These are phyloP conservation scores for Panicum virgatum DNA, from an alignment of 202 grass and related monocot genomes.

Conservation along the genomic window DNA sequence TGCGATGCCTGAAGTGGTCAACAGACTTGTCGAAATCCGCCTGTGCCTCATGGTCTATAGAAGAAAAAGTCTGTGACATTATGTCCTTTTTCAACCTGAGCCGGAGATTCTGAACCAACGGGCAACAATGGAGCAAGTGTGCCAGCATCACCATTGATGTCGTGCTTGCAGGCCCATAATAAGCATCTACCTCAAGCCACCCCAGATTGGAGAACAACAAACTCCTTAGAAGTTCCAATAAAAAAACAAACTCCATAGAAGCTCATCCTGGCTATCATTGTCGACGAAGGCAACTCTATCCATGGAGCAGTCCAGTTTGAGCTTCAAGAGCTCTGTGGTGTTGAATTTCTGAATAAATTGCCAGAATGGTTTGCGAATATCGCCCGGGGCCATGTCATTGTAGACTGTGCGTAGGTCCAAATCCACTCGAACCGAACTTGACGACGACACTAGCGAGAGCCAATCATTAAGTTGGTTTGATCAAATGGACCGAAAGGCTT, in stretches of 20 bases:
- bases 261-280: background rate
- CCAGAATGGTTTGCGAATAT: background rate
- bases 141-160: background rate
- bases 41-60: background rate
- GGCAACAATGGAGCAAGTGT: background rate
- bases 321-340: background rate
- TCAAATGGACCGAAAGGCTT: no score
- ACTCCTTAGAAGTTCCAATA: no score
- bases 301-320: background rate
- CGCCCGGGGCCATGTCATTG: no score
- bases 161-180: background rate
- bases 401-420: background rate
- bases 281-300: accelerated
- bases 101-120: background rate
- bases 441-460: no score
- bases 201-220: background rate
- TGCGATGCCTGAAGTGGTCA: background rate
- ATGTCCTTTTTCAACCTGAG: background rate
- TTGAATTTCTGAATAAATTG: background rate
- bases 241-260: no score
- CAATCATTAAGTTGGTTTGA: no score
- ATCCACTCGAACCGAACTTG: background rate
- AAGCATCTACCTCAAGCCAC: background rate
- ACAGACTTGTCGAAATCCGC: background rate
- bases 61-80: background rate